A percentile compares a stretch with the other conserved stretches of the same genome.
Evolutionary conservation across 768 basidiomycete species (phyloP).

Genomic region (Boletus patriciae): DNA sequence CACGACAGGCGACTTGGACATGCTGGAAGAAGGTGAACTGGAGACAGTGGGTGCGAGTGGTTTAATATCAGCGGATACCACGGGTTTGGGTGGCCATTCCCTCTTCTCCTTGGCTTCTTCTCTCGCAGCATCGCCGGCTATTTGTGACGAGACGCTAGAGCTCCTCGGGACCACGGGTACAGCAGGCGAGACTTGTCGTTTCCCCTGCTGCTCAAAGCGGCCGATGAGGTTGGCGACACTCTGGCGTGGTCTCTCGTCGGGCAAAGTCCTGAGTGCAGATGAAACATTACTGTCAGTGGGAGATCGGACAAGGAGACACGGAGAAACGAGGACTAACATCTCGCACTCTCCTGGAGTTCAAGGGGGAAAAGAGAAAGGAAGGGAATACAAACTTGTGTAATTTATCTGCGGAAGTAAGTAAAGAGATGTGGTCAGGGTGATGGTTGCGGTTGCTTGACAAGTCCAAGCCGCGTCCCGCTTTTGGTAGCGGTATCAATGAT

Average conservation of each 20-base stretch:
- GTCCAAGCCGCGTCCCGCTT: constrained; percentile 10
- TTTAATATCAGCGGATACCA: constrained; percentile 35
- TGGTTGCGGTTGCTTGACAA: constrained; percentile 30
- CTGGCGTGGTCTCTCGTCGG: constrained; percentile 84
- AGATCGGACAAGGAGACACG: constrained; percentile 5
- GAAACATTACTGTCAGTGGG: constrained; percentile 11
- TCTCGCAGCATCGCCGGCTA: constrained; percentile 60
- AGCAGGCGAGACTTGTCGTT: constrained; percentile 51
- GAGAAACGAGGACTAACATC: constrained; percentile 28
- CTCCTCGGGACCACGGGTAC: constrained; percentile 50
- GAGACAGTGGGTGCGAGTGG: constrained; percentile 38
- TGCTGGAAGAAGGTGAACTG: constrained; percentile 28
- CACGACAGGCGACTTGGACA: constrained; percentile 19
- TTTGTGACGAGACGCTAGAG: constrained; percentile 66
- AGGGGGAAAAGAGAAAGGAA: constrained; percentile 10
- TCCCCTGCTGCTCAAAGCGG: constrained; percentile 80
- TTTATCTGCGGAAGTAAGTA: constrained; percentile 4
- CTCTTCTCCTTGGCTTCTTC: constrained; percentile 69
- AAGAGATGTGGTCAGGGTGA: constrained; percentile 20
- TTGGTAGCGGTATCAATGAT: constrained; percentile 13
- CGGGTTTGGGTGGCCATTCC: constrained; percentile 71
- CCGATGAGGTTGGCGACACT: constrained; percentile 91
- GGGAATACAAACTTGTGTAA: constrained; percentile 13
- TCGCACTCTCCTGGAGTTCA: constrained; percentile 22
- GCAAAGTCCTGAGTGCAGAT: constrained; percentile 61